Evolutionary conservation across 768 basidiomycete genomes (phyloP).

Genomic region (Postia placenta): DNA sequence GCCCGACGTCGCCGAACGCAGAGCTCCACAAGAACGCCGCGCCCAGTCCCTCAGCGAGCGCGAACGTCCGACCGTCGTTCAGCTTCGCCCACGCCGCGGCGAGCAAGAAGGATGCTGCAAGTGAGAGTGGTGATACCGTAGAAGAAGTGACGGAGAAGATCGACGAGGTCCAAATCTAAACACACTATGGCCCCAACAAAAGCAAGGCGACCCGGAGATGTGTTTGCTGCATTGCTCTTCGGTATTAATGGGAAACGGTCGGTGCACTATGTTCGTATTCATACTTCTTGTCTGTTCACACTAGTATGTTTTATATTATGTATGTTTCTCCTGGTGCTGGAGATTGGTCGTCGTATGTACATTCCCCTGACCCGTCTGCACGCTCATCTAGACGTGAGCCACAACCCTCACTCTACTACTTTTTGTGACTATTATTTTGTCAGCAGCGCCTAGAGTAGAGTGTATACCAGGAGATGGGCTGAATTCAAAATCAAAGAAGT

Average conservation of each 20-base stretch:
- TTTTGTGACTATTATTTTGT: not conserved
- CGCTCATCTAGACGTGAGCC: not conserved
- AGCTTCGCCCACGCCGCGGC: slow-evolving; percentile 81
- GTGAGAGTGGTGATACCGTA: slow-evolving; percentile 16
- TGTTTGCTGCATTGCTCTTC: too few relatives aligned
- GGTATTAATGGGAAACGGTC: too few relatives aligned
- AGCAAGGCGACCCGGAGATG: too few relatives aligned
- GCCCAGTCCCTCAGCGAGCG: slow-evolving; percentile 18
- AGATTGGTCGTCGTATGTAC: not conserved
- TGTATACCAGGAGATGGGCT: slow-evolving; percentile 2
- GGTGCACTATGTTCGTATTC: too few relatives aligned
- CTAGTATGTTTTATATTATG: not conserved
- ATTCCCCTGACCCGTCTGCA: not conserved
- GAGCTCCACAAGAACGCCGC: slow-evolving; percentile 13
- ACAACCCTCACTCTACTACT: not conserved
- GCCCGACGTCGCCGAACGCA: slow-evolving; percentile 21
- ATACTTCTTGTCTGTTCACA: not conserved
- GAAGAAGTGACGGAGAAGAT: slow-evolving; percentile 25
- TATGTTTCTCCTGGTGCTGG: not conserved
- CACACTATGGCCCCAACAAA: too few relatives aligned
- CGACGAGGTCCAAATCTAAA: slow-evolving; percentile 31
- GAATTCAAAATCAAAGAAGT: too few relatives aligned
- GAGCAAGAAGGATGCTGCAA: slow-evolving; percentile 32
- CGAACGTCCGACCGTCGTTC: slow-evolving; percentile 62
- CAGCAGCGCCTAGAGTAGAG: not conserved